Evolutionary conservation across 208 protist genomes (phyloP).

Genomic region (Leishmania aethiopica): DNA sequence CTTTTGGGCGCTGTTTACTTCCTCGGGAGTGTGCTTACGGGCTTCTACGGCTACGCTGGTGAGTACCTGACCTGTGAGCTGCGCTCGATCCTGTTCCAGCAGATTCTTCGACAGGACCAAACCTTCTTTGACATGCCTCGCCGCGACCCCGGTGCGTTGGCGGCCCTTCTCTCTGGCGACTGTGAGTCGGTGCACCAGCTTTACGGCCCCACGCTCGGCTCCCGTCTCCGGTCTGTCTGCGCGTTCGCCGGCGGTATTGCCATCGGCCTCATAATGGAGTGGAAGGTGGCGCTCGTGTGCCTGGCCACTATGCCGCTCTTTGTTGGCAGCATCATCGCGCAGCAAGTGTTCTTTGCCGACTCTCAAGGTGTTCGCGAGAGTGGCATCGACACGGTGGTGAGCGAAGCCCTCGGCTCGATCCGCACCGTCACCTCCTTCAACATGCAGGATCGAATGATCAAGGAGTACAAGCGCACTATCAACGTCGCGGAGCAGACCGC

Average conservation of each 20-base stretch:
- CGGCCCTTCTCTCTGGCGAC: conserved; percentile 72
- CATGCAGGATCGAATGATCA: conserved; percentile 42
- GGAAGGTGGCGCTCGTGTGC: conserved; percentile 73
- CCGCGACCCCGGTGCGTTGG: conserved; percentile 63
- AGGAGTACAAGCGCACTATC: conserved; percentile 32
- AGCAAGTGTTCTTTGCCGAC: conserved; percentile 54
- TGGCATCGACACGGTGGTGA: conserved; percentile 62
- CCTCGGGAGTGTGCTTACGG: conserved; percentile 45
- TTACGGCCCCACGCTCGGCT: conserved; percentile 66
- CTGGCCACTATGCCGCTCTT: conserved; percentile 65
- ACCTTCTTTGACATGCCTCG: conserved; percentile 87
- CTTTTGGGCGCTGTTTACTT: conserved; percentile 43
- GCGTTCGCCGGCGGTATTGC: conserved; percentile 55
- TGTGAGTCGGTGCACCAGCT: conserved; percentile 86
- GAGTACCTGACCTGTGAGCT: conserved; percentile 73
- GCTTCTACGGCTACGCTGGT: conserved; percentile 77
- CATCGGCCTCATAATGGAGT: conserved; percentile 67
- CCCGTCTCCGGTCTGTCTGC: conserved; percentile 53
- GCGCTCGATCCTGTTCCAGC: conserved; percentile 62
- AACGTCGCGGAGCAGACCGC: conserved; percentile 23
- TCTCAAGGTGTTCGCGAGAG: conserved; percentile 37
- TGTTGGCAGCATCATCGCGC: conserved; percentile 32
- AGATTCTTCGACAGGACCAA: conserved; percentile 83
- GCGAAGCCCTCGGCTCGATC: conserved; percentile 64
- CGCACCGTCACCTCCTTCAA: conserved; percentile 85